Conservation (phyloP, 495 filamentous ascomycete species). For the Neurospora sp. region DNA sequence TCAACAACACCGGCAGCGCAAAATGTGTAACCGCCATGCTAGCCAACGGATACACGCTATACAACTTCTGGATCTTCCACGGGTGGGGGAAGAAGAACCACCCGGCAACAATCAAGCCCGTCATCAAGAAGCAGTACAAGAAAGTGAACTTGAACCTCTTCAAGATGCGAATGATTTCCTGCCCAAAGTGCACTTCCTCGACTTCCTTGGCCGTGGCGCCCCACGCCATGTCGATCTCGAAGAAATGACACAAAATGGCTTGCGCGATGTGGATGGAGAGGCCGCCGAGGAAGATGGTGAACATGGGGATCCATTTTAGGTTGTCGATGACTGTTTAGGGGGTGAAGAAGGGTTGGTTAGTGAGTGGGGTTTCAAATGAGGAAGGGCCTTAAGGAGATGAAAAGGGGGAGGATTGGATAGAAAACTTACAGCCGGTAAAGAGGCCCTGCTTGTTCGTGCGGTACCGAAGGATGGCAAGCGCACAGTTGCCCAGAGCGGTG, state of each 20-base stretch:
- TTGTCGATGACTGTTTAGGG: conserved; percentile 42
- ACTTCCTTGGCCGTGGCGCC: conserved; percentile 54
- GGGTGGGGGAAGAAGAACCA: conserved; percentile 34
- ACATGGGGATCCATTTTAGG: conserved; percentile 53
- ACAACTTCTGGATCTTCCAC: conserved; percentile 48
- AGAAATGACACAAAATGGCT: conserved; percentile 50
- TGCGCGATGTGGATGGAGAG: conserved; percentile 53
- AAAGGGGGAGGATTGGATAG: not conserved
- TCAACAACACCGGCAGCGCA: conserved; percentile 49
- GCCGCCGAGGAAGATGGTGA: conserved; percentile 55
- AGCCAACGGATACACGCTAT: conserved; percentile 48
- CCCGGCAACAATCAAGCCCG: conserved; percentile 38
- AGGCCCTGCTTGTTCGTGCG: conserved; percentile 35
- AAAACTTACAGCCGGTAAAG: conserved; percentile 25
- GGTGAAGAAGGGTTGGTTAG: not conserved
- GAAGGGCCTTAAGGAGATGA: not conserved
- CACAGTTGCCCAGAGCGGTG: conserved; percentile 42
- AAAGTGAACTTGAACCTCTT: conserved; percentile 52
- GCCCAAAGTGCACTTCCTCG: conserved; percentile 49
- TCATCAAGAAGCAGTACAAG: conserved; percentile 37
- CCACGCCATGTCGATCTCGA: conserved; percentile 54
- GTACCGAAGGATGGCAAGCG: conserved; percentile 44
- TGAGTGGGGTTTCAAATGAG: not conserved
- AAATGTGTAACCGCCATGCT: conserved; percentile 46
- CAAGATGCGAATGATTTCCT: conserved; percentile 47